Percentiles rank a stretch among this genome's conserved stretches.
phyloP scores from a whole-genome alignment of 306 rosid species.

The Glycine soja region DNA sequence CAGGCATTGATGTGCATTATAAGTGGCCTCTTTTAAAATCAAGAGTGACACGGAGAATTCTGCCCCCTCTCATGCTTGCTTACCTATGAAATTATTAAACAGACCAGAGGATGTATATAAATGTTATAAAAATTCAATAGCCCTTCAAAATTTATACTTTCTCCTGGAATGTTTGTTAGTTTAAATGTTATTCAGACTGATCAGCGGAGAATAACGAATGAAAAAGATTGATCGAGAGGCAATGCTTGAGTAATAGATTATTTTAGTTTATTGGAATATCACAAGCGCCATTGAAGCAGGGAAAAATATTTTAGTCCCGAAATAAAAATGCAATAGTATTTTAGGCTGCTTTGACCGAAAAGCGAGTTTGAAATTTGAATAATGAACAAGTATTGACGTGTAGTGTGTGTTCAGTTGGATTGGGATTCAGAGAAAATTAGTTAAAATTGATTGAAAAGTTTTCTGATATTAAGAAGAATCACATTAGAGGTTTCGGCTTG shows the following conservation, averaged over 20 bases:
- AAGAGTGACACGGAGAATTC: slow-evolving; percentile 50
- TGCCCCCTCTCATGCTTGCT: slow-evolving; percentile 35
- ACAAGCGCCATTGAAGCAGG: not conserved
- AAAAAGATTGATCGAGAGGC: not conserved
- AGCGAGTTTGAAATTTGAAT: not conserved
- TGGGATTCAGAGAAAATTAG: too few relatives aligned
- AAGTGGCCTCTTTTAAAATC: slow-evolving; percentile 50
- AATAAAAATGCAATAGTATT: too few relatives aligned
- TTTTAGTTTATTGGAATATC: not conserved
- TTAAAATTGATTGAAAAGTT: too few relatives aligned
- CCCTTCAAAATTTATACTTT: slow-evolving; percentile 40
- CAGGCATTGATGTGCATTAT: slow-evolving; percentile 51
- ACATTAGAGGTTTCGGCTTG: too few relatives aligned
- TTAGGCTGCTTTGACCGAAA: not conserved
- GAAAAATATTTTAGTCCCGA: not conserved
- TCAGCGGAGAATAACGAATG: not conserved
- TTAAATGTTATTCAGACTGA: not conserved
- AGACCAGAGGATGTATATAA: slow-evolving; percentile 56
- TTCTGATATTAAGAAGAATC: too few relatives aligned
- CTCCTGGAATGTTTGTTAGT: slow-evolving; percentile 11
- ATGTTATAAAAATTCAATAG: slow-evolving; percentile 50
- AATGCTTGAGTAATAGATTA: not conserved
- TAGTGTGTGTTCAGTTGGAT: too few relatives aligned
- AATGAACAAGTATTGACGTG: too few relatives aligned
- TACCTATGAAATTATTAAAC: slow-evolving; percentile 54